phyloP scores from a whole-genome alignment of 495 filamentous ascomycete genomes.

The Stereocaulon alpinum region DNA sequence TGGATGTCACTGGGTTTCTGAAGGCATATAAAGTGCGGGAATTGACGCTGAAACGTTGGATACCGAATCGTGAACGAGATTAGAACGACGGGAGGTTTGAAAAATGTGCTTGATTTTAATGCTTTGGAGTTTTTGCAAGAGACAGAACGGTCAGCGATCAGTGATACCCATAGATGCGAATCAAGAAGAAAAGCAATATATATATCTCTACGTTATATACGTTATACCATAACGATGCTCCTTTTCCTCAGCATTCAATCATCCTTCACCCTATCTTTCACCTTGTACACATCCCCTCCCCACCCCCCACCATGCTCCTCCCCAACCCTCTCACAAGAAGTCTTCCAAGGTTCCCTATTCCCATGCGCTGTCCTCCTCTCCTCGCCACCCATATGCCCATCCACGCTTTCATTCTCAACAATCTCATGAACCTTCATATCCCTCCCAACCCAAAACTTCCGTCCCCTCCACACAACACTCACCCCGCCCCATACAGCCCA shows the following conservation, averaged over 20 bases:
- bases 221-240: too few species aligned
- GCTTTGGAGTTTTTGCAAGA: neutral
- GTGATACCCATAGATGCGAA: conserved; percentile 3
- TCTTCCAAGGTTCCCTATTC: too few species aligned
- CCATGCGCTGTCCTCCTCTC: neutral
- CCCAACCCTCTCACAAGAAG: too few species aligned
- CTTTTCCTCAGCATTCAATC: neutral
- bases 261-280: neutral
- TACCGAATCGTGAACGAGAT: conserved; percentile 67
- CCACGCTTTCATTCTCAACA: conserved; percentile 8
- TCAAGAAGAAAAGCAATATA: neutral
- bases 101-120: too few species aligned
- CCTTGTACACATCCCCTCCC: neutral
- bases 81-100: conserved; percentile 23
- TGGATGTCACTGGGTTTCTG: conserved; percentile 53
- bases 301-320: neutral
- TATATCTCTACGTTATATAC: neutral
- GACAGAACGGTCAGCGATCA: neutral
- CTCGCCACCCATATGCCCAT: neutral
- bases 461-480: conserved; percentile 78
- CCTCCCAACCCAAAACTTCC: conserved; percentile 66
- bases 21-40: conserved; percentile 71
- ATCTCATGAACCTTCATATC: conserved; percentile 69
- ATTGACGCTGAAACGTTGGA: conserved; percentile 70
- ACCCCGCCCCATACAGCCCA: conserved; percentile 76